phyloP scores from a whole-genome alignment of 2,329 filamentous ascomycete genomes.

The Neocatenulostroma microsporum region DNA sequence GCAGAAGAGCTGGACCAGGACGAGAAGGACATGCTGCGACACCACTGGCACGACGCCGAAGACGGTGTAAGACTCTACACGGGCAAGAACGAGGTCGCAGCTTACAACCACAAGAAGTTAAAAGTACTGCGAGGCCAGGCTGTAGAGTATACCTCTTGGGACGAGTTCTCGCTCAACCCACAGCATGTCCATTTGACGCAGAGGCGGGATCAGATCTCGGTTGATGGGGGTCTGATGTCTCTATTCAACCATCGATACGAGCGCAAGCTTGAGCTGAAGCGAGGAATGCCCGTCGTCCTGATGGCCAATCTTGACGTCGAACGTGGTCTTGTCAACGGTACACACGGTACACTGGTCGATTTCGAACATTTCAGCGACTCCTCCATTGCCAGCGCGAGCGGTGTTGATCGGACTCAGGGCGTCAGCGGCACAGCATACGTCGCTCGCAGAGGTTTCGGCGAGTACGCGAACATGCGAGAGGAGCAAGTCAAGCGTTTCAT shows the following conservation, averaged over 20 bases:
- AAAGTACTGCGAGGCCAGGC: neutral
- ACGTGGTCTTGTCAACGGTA: constrained; percentile 41
- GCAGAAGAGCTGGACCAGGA: no score
- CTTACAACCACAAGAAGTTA: neutral
- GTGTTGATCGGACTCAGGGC: no score
- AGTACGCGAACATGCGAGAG: constrained; percentile 33
- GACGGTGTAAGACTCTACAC: neutral
- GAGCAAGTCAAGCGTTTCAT: constrained; percentile 35
- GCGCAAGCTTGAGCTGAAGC: constrained; percentile 38
- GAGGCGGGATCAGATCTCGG: neutral
- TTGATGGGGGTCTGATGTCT: neutral
- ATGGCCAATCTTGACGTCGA: constrained; percentile 44
- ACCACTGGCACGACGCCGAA: constrained; percentile 1
- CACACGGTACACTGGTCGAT: constrained; percentile 38
- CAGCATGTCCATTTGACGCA: neutral
- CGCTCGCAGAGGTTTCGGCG: constrained; percentile 20
- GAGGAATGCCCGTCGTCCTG: constrained; percentile 47
- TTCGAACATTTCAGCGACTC: constrained; percentile 19
- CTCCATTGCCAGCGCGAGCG: no score
- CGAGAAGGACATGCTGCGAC: constrained; percentile 9
- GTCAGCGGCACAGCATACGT: constrained; percentile 1
- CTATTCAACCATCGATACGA: constrained; percentile 38
- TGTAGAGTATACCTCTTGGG: constrained; percentile 2
- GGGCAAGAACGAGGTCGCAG: neutral
- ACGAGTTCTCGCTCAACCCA: constrained; percentile 1